Evolutionary conservation across 768 basidiomycete species (phyloP), one percentile per base, ranked within the genome.

Genomic region (Agaricus subrufescens): DNA sequence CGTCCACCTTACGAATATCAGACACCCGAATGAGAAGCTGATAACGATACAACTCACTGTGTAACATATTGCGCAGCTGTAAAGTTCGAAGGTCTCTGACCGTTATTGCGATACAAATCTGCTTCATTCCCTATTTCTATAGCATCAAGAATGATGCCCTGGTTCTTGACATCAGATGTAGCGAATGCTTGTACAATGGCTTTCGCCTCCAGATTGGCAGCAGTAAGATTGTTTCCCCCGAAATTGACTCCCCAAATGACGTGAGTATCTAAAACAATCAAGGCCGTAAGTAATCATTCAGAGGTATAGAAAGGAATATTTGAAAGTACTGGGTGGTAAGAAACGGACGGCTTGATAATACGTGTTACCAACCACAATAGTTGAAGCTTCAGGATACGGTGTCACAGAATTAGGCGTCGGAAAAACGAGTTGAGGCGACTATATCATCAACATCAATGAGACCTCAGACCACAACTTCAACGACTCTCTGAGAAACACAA

Each of bases 211-310:
- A 80, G 70, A 56, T 74, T 75, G 0, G 72, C 75, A 4, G 78
- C 73, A 57, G 80, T 82, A 50, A 83, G 29, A 59, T 83, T 83
- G 45, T 72, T 66, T 54, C 69, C 65, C 5, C 83, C 84, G n/a
- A 87, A 68, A 66, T 89, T 87, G 46, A 87, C 70, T 12, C 85
- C 86, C 84, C 84, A 88, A 12, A 73, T 81, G 59, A 88, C 82
- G 49, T 76, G 78, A 9, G 84, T 85, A 26, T 78, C 84, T 84
- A 48, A 38, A 40, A 50, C 37, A 47, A 29, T n/a, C 46, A 12
- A 10, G 3, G 44, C 50, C 26, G 49, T 40, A 29, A 48, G 56
- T 46, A 40, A 59, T 25, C 19, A 38, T 40, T 30, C 19, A 23
- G 2, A 23, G 26, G 2, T 14, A 25, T 15, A 46, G 5, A 11